Evolutionary conservation across 2,329 filamentous ascomycete genomes (phyloP).

Genomic region (Trichoderma atrobrunneum): DNA sequence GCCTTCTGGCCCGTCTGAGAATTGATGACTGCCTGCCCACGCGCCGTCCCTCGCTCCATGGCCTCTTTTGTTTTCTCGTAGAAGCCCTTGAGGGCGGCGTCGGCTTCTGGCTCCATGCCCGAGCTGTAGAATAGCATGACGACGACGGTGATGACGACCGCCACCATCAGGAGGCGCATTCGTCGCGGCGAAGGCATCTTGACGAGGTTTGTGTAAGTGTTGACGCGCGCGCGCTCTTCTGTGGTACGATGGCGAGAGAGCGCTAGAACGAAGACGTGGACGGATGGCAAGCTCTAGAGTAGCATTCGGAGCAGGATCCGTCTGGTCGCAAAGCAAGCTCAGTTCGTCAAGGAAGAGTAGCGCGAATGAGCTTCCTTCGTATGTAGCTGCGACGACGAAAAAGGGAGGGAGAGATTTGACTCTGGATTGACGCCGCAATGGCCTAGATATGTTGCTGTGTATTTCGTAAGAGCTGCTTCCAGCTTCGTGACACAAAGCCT

Average conservation of each 20-base stretch:
- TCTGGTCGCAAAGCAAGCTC: not conserved
- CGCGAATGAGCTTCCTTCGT: not conserved
- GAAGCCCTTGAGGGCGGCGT: conserved; percentile 47
- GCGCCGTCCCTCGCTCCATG: conserved; percentile 40
- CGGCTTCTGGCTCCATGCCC: conserved; percentile 43
- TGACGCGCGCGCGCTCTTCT: conserved; percentile 16
- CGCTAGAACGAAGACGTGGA: not conserved
- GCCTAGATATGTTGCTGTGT: not conserved
- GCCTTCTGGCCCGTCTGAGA: conserved; percentile 38
- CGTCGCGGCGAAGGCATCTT: conserved; percentile 69
- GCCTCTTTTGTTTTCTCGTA: conserved; percentile 59
- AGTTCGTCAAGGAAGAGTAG: not conserved
- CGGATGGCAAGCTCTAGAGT: not conserved
- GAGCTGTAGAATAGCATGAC: conserved; percentile 71
- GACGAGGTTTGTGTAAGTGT: conserved; percentile 12
- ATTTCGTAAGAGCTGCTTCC: not conserved
- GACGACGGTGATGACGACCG: conserved; percentile 62
- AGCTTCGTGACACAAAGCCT: conserved; percentile 2
- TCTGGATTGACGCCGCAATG: not conserved
- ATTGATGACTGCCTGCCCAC: conserved; percentile 41
- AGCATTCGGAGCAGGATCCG: not conserved
- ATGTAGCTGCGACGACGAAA: not conserved
- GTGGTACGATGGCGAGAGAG: not conserved
- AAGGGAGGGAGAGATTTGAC: not conserved
- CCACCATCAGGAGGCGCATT: conserved; percentile 63